A percentile compares a stretch with the other conserved stretches of the same genome.
Evolutionary conservation across 1,139 yeast genomes (phyloP).

Genomic region (Keqinozyma sinolaborantium): DNA sequence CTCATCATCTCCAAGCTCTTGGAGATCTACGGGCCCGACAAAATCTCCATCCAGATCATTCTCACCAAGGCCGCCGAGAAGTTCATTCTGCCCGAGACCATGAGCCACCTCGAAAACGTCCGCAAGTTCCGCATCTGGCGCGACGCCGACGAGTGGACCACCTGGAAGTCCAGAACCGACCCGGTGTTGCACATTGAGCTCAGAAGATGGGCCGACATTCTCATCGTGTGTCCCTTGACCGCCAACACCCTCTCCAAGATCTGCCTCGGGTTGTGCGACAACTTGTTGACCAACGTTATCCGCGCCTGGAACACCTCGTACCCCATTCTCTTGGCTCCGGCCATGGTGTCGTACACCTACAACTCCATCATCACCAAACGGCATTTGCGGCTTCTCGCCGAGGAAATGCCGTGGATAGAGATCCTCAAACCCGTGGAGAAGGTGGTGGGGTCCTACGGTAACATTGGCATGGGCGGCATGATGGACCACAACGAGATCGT

Average conservation of each 20-base stretch:
- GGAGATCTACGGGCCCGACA: slow-evolving; percentile 73
- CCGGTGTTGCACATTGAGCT: slow-evolving; percentile 92
- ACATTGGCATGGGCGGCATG: slow-evolving; percentile 94
- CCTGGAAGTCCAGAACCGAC: slow-evolving; percentile 82
- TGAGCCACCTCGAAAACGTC: slow-evolving; percentile 29
- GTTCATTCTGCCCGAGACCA: slow-evolving; percentile 62
- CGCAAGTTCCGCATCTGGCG: slow-evolving; percentile 71
- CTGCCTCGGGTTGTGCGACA: slow-evolving; percentile 86
- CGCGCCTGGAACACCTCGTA: slow-evolving; percentile 91
- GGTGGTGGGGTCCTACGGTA: slow-evolving; percentile 90
- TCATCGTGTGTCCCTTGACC: slow-evolving; percentile 83
- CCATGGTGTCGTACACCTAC: slow-evolving; percentile 90
- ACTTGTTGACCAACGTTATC: slow-evolving; percentile 78
- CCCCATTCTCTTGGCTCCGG: slow-evolving; percentile 87
- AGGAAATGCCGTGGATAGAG: slow-evolving; percentile 91
- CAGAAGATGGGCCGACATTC: slow-evolving; percentile 92
- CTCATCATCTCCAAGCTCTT: slow-evolving; percentile 71
- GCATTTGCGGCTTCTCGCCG: slow-evolving; percentile 69
- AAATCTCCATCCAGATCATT: slow-evolving; percentile 74
- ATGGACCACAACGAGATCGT: slow-evolving; percentile 90
- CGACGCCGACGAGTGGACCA: slow-evolving; percentile 88
- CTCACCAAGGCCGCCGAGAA: slow-evolving; percentile 81
- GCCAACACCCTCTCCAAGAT: slow-evolving; percentile 91
- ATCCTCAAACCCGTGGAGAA: slow-evolving; percentile 88
- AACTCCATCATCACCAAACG: slow-evolving; percentile 84